Evolutionary conservation across 1,284 basidiomycete genomes (phyloP).

Genomic region (Ustilago sp.): DNA sequence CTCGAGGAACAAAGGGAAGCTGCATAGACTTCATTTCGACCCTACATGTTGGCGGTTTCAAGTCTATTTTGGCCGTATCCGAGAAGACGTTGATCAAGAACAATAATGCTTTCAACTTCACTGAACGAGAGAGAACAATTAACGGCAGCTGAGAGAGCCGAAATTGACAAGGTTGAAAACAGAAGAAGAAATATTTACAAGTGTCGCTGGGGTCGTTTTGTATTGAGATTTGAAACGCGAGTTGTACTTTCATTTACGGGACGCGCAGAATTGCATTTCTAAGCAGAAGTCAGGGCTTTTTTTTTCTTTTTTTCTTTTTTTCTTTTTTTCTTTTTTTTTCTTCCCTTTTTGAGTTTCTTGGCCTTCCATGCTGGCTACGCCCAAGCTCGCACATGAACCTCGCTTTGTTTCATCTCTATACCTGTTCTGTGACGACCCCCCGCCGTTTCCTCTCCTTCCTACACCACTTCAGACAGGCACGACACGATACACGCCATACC

Average conservation of each 20-base stretch:
- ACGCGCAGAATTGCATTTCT: constrained; percentile 2
- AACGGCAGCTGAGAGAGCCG: not conserved
- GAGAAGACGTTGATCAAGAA: too few species aligned
- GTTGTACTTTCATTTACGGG: constrained; percentile 1
- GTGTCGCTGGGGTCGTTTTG: not conserved
- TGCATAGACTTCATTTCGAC: not conserved
- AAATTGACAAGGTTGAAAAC: not conserved
- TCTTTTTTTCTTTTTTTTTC: not conserved
- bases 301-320: too few species aligned
- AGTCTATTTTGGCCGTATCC: too few species aligned
- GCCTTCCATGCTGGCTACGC: not conserved
- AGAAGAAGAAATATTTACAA: not conserved
- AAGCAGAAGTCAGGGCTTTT: not conserved
- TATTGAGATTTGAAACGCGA: not conserved
- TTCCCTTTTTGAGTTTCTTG: not conserved
- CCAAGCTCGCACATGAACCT: not conserved
- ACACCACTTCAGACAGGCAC: not conserved
- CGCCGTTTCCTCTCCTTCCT: not conserved
- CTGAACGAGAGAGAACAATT: not conserved
- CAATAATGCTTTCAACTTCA: not conserved
- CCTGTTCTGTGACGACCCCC: not conserved
- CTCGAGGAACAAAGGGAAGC: not conserved
- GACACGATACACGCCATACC: not conserved
- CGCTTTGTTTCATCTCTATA: not conserved
- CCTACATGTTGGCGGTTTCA: not conserved